These are phyloP conservation scores for Lactuca saligna DNA, from an alignment of 129 eudicot species.

Conservation along the genomic window DNA sequence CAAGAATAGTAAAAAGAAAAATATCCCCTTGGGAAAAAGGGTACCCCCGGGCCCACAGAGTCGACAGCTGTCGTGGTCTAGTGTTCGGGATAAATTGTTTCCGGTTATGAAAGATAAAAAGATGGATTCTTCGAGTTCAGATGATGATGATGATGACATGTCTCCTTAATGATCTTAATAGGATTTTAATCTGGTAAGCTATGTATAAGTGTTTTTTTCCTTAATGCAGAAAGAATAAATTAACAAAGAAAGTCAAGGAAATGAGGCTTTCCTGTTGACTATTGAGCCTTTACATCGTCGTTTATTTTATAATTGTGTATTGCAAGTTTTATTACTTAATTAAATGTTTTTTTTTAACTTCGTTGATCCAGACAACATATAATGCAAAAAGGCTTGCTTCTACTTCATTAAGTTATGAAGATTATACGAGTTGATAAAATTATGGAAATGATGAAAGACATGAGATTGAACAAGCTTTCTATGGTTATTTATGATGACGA, in stretches of 20 bases:
- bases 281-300: no score
- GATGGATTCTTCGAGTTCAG: conserved; percentile 58
- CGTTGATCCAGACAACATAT: not conserved
- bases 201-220: not conserved
- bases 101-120: conserved; percentile 54
- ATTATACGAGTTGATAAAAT: not conserved
- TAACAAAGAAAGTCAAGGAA: no score
- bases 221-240: not conserved
- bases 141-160: conserved; percentile 53
- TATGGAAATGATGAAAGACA: not conserved
- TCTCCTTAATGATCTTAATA: conserved; percentile 27
- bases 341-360: no score
- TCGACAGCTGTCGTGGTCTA: conserved; percentile 19
- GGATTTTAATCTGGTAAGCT: not conserved
- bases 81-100: conserved; percentile 45
- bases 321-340: no score
- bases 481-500: not conserved
- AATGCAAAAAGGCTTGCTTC: not conserved
- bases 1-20: conserved; percentile 23
- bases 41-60: conserved; percentile 20
- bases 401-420: not conserved
- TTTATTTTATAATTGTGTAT: no score
- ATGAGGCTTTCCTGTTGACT: no score
- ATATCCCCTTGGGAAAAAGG: conserved; percentile 24
- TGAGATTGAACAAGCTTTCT: not conserved